phyloP scores from a whole-genome alignment of 768 basidiomycete genomes.

The Tulasnella sp. region DNA sequence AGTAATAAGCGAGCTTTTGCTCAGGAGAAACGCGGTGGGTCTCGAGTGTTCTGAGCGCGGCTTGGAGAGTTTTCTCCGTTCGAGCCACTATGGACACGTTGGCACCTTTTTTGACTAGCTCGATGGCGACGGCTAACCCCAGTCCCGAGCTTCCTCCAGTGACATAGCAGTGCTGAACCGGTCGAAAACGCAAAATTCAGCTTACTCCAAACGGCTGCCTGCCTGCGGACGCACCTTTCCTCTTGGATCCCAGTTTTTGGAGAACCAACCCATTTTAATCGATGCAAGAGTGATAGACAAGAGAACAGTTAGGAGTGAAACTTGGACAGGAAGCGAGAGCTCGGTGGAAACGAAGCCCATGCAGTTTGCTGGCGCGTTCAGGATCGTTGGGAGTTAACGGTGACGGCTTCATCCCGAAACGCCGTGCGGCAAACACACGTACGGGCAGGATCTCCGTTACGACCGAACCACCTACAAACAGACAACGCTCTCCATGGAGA shows the following conservation, averaged over 20 bases:
- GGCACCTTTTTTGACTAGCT: constrained; percentile 61
- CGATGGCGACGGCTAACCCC: constrained; percentile 62
- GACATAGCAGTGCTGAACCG: constrained; percentile 66
- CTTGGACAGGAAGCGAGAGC: no score
- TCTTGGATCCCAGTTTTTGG: constrained; percentile 43
- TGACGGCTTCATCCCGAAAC: not conserved
- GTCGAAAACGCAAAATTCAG: not conserved
- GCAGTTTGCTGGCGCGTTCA: not conserved
- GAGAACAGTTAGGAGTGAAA: not conserved
- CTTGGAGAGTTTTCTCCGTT: constrained; percentile 53
- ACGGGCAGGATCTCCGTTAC: not conserved
- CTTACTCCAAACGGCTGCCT: not conserved
- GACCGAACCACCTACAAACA: not conserved
- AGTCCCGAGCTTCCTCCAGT: constrained; percentile 80
- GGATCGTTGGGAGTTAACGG: not conserved
- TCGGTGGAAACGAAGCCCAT: not conserved
- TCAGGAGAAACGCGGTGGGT: constrained; percentile 40
- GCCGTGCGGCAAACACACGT: not conserved
- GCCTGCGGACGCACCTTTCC: constrained; percentile 34
- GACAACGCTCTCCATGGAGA: constrained; percentile 14
- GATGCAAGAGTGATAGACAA: not conserved
- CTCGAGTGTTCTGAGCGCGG: constrained; percentile 56
- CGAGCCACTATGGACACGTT: constrained; percentile 82
- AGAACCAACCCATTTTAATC: constrained; percentile 11
- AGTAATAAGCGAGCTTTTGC: constrained; percentile 59